Conservation (phyloP, 768 basidiomycete species). For the Podaxis carcinomalis region DNA sequence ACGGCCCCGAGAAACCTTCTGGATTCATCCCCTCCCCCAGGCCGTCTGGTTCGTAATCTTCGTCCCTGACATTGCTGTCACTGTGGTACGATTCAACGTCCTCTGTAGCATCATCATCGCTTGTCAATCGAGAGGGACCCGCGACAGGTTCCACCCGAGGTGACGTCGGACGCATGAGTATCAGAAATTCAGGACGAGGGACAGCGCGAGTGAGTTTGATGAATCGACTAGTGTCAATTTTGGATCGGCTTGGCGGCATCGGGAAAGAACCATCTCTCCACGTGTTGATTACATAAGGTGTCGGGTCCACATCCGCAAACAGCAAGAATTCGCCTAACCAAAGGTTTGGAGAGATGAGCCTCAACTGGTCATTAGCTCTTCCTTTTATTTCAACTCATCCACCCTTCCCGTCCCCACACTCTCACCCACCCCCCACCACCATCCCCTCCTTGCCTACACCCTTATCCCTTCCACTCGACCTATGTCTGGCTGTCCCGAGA, state of each 20-base stretch:
- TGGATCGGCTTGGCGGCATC: background rate
- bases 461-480: background rate
- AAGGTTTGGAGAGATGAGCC: constrained; percentile 2
- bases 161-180: background rate
- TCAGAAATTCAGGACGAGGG: background rate
- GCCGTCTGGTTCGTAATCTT: constrained; percentile 21
- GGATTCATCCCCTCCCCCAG: constrained; percentile 49
- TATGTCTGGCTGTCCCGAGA: background rate
- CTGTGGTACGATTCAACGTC: constrained; percentile 3
- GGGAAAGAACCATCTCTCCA: background rate
- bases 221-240: background rate
- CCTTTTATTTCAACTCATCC: background rate
- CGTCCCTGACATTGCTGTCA: constrained; percentile 16
- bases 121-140: background rate
- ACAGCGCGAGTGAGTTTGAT: background rate
- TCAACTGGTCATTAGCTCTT: background rate
- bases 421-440: background rate
- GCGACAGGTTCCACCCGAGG: background rate
- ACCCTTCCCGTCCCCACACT: background rate
- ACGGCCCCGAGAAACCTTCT: constrained; percentile 49
- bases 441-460: background rate
- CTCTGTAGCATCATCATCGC: background rate
- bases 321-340: background rate
- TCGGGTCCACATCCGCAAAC: background rate
- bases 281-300: constrained; percentile 1